Conservation (phyloP, 2,329 filamentous ascomycete species). For the Exophiala viscosa region DNA sequence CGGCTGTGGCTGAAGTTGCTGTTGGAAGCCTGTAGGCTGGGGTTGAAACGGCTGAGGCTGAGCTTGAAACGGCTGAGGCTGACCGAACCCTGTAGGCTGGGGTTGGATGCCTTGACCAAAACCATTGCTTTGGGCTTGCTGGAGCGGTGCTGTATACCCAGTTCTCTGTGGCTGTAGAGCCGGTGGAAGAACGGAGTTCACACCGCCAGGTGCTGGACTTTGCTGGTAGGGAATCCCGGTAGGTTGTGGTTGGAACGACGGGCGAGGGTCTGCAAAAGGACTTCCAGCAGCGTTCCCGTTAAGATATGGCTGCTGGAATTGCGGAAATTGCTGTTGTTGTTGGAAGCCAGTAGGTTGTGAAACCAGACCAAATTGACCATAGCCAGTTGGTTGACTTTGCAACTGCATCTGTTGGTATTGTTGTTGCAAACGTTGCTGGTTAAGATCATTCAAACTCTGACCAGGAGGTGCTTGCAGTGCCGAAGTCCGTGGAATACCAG, state of each 20-base stretch:
- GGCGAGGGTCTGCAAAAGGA: slow-evolving; percentile 54
- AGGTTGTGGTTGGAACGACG: slow-evolving; percentile 49
- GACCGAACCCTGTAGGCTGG: slow-evolving; percentile 62
- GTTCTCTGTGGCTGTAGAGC: slow-evolving; percentile 47
- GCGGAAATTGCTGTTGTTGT: slow-evolving; percentile 50
- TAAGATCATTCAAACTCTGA: slow-evolving; percentile 72
- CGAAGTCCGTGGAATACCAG: slow-evolving; percentile 60
- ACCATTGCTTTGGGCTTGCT: slow-evolving; percentile 46
- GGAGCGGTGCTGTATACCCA: slow-evolving; percentile 40
- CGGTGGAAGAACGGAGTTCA: slow-evolving; percentile 53
- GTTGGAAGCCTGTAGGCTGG: slow-evolving; percentile 55
- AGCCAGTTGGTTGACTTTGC: slow-evolving; percentile 64
- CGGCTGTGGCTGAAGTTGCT: slow-evolving; percentile 22
- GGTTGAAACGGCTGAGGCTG: slow-evolving; percentile 3
- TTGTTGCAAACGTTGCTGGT: slow-evolving; percentile 63
- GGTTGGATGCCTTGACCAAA: slow-evolving; percentile 47
- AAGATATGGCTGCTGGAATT: slow-evolving; percentile 51
- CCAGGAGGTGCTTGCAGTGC: slow-evolving; percentile 65
- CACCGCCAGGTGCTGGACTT: slow-evolving; percentile 47
- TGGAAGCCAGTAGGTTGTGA: slow-evolving; percentile 48
- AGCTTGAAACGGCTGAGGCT: slow-evolving; percentile 21
- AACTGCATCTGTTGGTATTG: slow-evolving; percentile 46
- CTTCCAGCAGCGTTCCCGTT: slow-evolving; percentile 43
- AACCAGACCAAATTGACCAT: slow-evolving; percentile 39
- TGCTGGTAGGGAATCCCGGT: slow-evolving; percentile 51